Base-by-base conservation (phyloP, 768 basidiomycete species). In the Lactarius pseudohatsudake region DNA sequence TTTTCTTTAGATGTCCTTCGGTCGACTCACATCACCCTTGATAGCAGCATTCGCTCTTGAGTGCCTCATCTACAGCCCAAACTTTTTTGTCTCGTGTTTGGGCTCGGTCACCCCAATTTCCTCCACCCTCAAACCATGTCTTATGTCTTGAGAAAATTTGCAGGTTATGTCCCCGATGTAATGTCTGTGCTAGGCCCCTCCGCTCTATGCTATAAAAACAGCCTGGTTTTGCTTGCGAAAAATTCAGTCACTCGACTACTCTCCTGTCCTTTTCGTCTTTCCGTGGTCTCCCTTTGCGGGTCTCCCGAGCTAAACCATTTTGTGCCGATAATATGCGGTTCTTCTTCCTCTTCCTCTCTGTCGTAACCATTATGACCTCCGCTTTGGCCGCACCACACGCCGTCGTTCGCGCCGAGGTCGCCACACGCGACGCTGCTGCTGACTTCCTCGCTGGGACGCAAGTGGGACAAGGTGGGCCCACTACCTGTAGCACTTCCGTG, bases 391-490 rank as follows among this genome's bases (percentile, higher is more conserved):
- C 47, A 13, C 64, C 64, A 28, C 32, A 22, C 41, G 34, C 45
- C 45, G 20, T 22, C 34, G 13, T 43, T 26, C 16, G n/a, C 28
- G 20, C 5, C 2, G 40, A 34, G 11, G 15, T 56, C 26, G 4
- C 40, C 13, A 15, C 32, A 26, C 22, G 45, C 45, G 20, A 26
- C n/a, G 20, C 53, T 28, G 55, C 20, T 28, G 10, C 36, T 6
- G 57, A 38, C 71, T 85, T 77, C 74, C 70, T 86, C 75, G 62
- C 54, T 28, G 86, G 86, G 22, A 79, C 77, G 0, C 82, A 86
- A 64, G 70, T 71, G 2, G 87, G 89, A 20, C 72, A 85, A 64
- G 85, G 81, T 78, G 70, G 36, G 64, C 61, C 69, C 60, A 41
- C 45, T 57, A 43, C 59, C 56, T 34, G 15, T 64, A 54, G 61